phyloP scores from a whole-genome alignment of 768 basidiomycete species.

The Coprinellus aureogranulatus region DNA sequence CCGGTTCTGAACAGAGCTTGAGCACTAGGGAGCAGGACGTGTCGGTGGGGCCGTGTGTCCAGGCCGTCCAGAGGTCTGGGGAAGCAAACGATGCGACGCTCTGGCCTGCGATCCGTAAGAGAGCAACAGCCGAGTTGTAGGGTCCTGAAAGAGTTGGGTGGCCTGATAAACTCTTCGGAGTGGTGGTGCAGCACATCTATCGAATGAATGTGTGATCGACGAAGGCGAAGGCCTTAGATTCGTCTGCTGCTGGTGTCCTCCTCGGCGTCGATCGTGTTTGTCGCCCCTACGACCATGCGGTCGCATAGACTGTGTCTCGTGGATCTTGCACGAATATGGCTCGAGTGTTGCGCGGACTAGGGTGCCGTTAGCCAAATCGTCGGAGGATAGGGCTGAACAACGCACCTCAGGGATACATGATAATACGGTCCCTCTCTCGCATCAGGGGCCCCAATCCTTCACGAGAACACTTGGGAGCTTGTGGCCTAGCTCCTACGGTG shows the following conservation, averaged over 20 bases:
- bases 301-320: constrained; percentile 97
- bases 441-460: constrained; percentile 89
- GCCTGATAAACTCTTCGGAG: constrained; percentile 28
- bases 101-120: constrained; percentile 47
- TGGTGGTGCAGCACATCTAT: constrained; percentile 56
- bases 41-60: constrained; percentile 19
- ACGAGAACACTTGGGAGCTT: constrained; percentile 91
- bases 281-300: constrained; percentile 99
- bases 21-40: constrained; percentile 47
- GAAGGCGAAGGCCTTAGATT: constrained; percentile 94
- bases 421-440: constrained; percentile 99
- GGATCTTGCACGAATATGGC: constrained; percentile 89
- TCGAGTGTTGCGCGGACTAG: constrained; percentile 97
- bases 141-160: constrained; percentile 28
- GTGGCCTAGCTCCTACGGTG: constrained; percentile 95
- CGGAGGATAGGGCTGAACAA: constrained; percentile 4
- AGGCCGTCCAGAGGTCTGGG: constrained; percentile 11
- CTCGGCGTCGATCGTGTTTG: constrained; percentile 98
- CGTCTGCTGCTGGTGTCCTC: constrained; percentile 97
- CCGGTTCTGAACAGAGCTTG: constrained; percentile 63
- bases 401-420: constrained; percentile 90
- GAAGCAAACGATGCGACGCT: constrained; percentile 35
- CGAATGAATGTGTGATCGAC: constrained; percentile 68
- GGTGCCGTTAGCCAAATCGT: neutral
- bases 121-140: constrained; percentile 23